Conservation (phyloP, 148 eudicot genomes). For the Drosera capensis region DNA sequence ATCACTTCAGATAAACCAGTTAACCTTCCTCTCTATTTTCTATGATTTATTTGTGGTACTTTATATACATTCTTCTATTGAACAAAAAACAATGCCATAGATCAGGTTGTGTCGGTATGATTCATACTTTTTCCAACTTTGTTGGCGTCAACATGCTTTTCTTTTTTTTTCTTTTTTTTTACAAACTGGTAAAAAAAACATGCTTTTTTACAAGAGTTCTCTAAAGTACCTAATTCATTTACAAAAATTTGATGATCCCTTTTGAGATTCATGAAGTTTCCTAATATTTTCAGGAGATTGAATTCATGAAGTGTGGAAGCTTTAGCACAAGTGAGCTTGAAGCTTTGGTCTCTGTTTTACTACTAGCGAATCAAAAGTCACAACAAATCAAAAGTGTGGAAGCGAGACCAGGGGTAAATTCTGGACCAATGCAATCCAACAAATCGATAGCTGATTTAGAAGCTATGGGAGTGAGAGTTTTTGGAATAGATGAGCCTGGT, state of each 20-base stretch:
- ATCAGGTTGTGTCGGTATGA: too few relatives aligned
- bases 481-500: constrained; percentile 46
- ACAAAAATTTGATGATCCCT: too few relatives aligned
- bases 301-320: constrained; percentile 71
- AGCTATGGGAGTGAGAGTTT: constrained; percentile 85
- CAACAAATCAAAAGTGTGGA: constrained; percentile 36
- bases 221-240: not conserved
- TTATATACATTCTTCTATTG: too few relatives aligned
- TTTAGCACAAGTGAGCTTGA: constrained; percentile 70
- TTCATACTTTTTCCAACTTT: too few relatives aligned
- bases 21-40: constrained; percentile 7
- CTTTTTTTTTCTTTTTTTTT: too few relatives aligned
- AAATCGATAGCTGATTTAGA: constrained; percentile 70
- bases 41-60: not conserved
- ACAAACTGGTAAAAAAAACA: too few relatives aligned
- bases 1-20: constrained; percentile 82
- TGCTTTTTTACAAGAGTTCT: constrained; percentile 2
- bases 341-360: constrained; percentile 60
- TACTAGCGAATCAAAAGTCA: constrained; percentile 37
- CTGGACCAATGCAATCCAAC: constrained; percentile 30
- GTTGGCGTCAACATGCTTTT: too few relatives aligned
- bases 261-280: not conserved
- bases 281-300: constrained; percentile 50
- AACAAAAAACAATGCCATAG: too few relatives aligned
- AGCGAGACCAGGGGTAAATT: constrained; percentile 25